These are phyloP conservation scores for Dipteronia sinensis DNA, from an alignment of 345 rosid species.

Conservation along the genomic window DNA sequence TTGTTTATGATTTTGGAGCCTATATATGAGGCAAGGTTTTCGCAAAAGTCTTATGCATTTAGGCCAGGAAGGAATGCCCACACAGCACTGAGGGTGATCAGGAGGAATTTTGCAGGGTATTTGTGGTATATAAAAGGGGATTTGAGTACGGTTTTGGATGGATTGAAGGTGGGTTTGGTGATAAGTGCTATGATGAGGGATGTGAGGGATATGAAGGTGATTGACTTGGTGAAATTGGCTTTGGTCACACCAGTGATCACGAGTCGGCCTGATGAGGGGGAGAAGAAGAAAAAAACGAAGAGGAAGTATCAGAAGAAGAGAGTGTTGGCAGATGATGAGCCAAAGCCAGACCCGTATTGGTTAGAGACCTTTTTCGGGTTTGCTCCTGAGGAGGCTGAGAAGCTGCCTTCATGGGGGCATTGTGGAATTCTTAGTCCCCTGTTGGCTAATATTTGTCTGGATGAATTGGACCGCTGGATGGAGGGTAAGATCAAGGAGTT, in stretches of 20 bases:
- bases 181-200: slow-evolving; percentile 89
- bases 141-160: slow-evolving; percentile 88
- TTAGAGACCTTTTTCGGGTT: slow-evolving; percentile 91
- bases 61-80: slow-evolving; percentile 93
- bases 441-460: slow-evolving; percentile 82
- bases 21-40: slow-evolving; percentile 78
- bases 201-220: slow-evolving; percentile 91
- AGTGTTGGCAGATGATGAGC: slow-evolving; percentile 95
- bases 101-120: slow-evolving; percentile 89
- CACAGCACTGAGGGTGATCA: slow-evolving; percentile 80
- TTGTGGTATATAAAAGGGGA: slow-evolving; percentile 95
- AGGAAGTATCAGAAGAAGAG: slow-evolving; percentile 92
- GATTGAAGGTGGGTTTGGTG: slow-evolving; percentile 83
- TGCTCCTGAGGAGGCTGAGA: slow-evolving; percentile 96
- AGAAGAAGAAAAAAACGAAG: slow-evolving; percentile 75
- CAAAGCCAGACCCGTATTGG: slow-evolving; percentile 99
- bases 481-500: slow-evolving; percentile 85
- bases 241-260: slow-evolving; percentile 83
- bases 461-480: slow-evolving; percentile 91
- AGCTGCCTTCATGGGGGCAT: slow-evolving; percentile 92
- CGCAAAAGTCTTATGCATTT: slow-evolving; percentile 84
- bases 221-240: slow-evolving; percentile 81
- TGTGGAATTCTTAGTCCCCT: slow-evolving; percentile 96
- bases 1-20: slow-evolving; percentile 89
- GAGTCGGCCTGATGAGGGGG: slow-evolving; percentile 48